phyloP scores from a whole-genome alignment of 1,284 basidiomycete genomes.

The Leucoagaricus sp. region DNA sequence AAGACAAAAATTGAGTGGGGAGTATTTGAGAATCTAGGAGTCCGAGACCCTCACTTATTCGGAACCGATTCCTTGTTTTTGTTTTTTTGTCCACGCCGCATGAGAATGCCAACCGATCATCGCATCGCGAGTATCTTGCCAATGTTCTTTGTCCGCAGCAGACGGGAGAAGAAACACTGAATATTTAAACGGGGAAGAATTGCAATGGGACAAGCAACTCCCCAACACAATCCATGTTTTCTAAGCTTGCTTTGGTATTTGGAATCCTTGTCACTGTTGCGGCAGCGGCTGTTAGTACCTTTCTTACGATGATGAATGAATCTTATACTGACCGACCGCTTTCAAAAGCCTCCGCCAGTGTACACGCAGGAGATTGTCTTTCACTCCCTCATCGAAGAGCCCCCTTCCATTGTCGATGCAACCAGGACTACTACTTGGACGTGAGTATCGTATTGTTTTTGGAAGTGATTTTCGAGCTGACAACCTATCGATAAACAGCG shows the following conservation, averaged over 20 bases:
- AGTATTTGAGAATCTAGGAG: too few relatives aligned
- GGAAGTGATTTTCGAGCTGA: too few relatives aligned
- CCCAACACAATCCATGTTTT: neutral
- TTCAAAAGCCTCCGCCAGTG: conserved; percentile 2
- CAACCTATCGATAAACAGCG: too few relatives aligned
- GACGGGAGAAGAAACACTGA: neutral
- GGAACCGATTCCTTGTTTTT: too few relatives aligned
- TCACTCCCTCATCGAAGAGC: conserved; percentile 22
- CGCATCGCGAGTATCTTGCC: neutral
- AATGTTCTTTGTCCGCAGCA: neutral
- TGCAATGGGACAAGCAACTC: too few relatives aligned
- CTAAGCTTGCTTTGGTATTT: neutral
- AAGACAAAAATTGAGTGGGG: too few relatives aligned
- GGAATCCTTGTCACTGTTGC: neutral
- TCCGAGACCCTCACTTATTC: too few relatives aligned
- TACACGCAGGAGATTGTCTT: conserved; percentile 24
- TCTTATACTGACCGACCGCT: neutral
- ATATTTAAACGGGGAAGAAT: neutral
- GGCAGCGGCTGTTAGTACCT: neutral
- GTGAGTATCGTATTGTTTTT: too few relatives aligned
- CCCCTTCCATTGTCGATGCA: conserved; percentile 25
- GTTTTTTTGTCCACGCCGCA: too few relatives aligned
- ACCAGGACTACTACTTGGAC: conserved; percentile 31
- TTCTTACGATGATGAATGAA: neutral
- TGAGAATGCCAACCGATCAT: neutral